These are phyloP conservation scores for Blastobotrys terrestris DNA, from an alignment of 805 yeast species.

Conservation along the genomic window DNA sequence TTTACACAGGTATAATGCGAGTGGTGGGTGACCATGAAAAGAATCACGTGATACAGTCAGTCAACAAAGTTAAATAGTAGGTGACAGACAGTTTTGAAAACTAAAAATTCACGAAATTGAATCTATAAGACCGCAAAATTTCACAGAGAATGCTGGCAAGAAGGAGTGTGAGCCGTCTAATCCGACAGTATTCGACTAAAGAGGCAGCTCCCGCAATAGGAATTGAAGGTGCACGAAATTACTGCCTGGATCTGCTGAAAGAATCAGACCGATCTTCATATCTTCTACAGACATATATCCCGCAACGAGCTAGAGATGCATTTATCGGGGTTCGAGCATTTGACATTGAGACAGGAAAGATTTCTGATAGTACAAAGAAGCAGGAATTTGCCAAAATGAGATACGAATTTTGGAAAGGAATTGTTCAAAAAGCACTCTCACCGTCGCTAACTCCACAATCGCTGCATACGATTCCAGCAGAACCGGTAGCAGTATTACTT, in stretches of 20 bases:
- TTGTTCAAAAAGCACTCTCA: slow-evolving; percentile 41
- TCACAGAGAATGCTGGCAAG: not conserved
- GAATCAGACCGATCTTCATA: slow-evolving; percentile 56
- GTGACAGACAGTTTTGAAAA: not conserved
- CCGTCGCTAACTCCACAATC: slow-evolving; percentile 19
- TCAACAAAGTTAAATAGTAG: not conserved
- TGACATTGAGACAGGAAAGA: slow-evolving; percentile 55
- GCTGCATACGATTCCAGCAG: slow-evolving; percentile 36
- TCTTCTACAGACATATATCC: slow-evolving; percentile 62
- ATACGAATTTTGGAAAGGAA: slow-evolving; percentile 70
- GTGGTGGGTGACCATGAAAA: not conserved
- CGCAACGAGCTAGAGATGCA: slow-evolving; percentile 54
- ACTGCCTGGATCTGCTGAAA: slow-evolving; percentile 40
- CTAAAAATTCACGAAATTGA: too few species aligned
- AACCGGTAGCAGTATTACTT: slow-evolving; percentile 59
- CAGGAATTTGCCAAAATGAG: slow-evolving; percentile 40
- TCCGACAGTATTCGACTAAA: not conserved
- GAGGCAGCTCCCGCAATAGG: not conserved
- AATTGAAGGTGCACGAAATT: slow-evolving; percentile 34
- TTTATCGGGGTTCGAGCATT: slow-evolving; percentile 61
- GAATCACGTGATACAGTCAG: too few species aligned
- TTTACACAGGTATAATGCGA: too few species aligned
- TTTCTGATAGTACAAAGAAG: slow-evolving; percentile 36
- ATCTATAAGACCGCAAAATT: too few species aligned
- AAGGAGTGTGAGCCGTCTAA: not conserved